Base-by-base conservation (phyloP, 257 asterid genomes). In the Solanum commersonii region DNA sequence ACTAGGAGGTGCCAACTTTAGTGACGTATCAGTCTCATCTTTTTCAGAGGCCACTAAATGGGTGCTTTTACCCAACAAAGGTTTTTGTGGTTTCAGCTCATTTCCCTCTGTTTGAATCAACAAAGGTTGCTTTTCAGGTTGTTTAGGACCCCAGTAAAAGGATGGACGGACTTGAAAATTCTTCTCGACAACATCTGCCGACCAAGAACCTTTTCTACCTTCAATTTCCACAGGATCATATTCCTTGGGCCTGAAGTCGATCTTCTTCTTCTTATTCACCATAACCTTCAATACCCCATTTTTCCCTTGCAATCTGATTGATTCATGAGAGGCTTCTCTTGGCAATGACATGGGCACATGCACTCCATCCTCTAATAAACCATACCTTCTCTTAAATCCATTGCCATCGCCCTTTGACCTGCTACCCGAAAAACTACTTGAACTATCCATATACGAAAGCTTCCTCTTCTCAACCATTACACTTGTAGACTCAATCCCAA, bases 211-310 rank as follows among this genome's bases (percentile, higher is more conserved):
- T 37, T 88, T 90, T 86, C 94, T 90, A 63, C 83, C 93, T 84
- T 90, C 96, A 91, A 85, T 88, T 71, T 89, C 94, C 87, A 90
- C 73, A 84, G 91, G 89, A 91, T 86, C 91, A 87, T 84, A 89
- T 94, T 93, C 90, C 88, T 93, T 68, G 87, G 70, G 85, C 68
- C 91, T 88, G 68, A 89, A 88, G 86, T 92, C 96, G 85, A 90
- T 49, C 90, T 91, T 93, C 87, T 94, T 96, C 95, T 94, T 96
- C 93, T 93, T 96, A 89, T 94, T 94, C 78, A 94, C 96, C 99
- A 93, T 96, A 84, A 98, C 98, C 93, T 98, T 96, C 91, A 98
- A 88, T 78, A 96, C 98, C 87, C 99, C 99, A 87, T 94, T 98
- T 92, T 98, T 98, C 79, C 99, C 98, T 93, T 98, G 99, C 90